phyloP scores from a whole-genome alignment of 768 basidiomycete species.

The Pilatotrama ljubarskyi region DNA sequence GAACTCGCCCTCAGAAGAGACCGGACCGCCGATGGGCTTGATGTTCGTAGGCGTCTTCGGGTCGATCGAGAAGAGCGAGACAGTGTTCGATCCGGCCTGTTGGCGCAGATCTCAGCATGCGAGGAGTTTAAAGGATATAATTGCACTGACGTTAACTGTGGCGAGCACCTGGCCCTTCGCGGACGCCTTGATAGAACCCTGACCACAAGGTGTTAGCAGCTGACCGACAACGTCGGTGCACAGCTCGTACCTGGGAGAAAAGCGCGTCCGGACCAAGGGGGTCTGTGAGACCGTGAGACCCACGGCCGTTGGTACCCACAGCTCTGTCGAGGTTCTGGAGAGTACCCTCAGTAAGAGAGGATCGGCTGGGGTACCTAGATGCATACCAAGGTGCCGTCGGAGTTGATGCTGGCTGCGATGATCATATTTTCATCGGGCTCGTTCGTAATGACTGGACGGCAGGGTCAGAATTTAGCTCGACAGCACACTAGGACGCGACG shows the following conservation, averaged over 20 bases:
- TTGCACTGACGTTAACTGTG: slow-evolving; percentile 22
- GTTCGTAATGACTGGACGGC: slow-evolving; percentile 49
- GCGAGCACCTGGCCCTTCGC: slow-evolving; percentile 24
- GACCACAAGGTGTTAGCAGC: background rate
- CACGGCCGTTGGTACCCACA: slow-evolving; percentile 21
- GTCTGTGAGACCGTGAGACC: slow-evolving; percentile 20
- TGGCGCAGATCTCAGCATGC: background rate
- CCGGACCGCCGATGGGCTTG: slow-evolving; percentile 24
- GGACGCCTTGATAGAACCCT: slow-evolving; percentile 29
- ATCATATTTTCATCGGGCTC: slow-evolving; percentile 46
- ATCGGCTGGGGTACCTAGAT: too few relatives aligned
- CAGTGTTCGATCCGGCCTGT: slow-evolving; percentile 30
- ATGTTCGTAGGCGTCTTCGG: slow-evolving; percentile 26
- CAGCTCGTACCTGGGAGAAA: slow-evolving; percentile 20
- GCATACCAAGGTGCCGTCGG: slow-evolving; percentile 43
- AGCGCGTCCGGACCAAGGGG: slow-evolving; percentile 25
- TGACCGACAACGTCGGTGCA: background rate
- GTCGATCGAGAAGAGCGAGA: slow-evolving; percentile 29
- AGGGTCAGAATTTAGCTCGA: background rate
- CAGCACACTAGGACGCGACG: background rate
- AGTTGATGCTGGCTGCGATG: slow-evolving; percentile 42
- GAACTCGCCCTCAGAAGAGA: slow-evolving; percentile 30
- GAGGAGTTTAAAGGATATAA: background rate
- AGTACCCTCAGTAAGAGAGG: background rate
- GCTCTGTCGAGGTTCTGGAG: slow-evolving; percentile 22